A percentile compares a stretch with the other conserved stretches of the same genome.
Evolutionary conservation across 73 alveolate genomes (phyloP).

Genomic region (Tetrahymena elliotti): DNA sequence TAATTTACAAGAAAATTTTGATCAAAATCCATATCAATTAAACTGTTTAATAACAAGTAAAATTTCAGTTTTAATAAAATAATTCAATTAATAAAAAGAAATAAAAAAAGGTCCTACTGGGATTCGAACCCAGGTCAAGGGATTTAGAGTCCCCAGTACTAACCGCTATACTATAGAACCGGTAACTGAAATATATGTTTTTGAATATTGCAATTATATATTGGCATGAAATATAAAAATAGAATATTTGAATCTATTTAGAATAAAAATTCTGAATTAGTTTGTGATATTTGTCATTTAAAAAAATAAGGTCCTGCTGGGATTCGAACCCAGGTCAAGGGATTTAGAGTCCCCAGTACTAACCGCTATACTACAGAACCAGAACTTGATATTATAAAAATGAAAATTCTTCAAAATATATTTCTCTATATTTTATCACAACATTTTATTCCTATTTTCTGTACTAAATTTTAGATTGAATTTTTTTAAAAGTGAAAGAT

Average conservation of each 20-base stretch:
- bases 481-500: too few relatives aligned
- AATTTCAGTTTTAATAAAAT: too few relatives aligned
- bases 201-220: not conserved
- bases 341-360: constrained; percentile 2
- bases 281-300: not conserved
- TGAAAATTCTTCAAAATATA: not conserved
- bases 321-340: constrained; percentile 4
- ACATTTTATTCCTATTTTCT: not conserved
- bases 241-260: not conserved
- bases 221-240: not conserved
- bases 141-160: constrained; percentile 2
- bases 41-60: too few relatives aligned
- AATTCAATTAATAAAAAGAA: not conserved
- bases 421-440: not conserved
- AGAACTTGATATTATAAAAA: not conserved
- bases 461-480: too few relatives aligned
- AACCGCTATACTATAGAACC: constrained; percentile 1
- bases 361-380: constrained; percentile 2
- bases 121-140: constrained; percentile 4
- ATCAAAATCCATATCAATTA: too few relatives aligned
- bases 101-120: not conserved
- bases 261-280: not conserved
- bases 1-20: too few relatives aligned
- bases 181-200: not conserved
- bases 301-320: not conserved